A percentile compares a stretch with the other conserved stretches of the same genome.
These are phyloP conservation scores for Lupinus albus DNA, from an alignment of 306 rosid species.

Conservation along the genomic window DNA sequence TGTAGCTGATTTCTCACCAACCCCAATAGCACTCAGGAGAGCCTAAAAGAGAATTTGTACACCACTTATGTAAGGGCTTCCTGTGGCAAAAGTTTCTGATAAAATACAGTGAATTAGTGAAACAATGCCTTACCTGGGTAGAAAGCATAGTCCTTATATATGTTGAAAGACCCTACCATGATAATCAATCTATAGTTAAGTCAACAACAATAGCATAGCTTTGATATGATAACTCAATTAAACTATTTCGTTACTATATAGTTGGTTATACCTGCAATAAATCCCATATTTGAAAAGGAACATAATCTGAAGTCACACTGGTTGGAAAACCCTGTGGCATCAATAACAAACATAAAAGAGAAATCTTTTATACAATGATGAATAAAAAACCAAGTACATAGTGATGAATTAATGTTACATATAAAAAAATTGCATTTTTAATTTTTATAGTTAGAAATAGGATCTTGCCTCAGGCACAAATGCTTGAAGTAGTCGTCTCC, in stretches of 20 bases:
- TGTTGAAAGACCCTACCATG: conserved; percentile 81
- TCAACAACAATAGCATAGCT: conserved; percentile 19
- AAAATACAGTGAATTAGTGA: background rate
- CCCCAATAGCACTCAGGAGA: conserved; percentile 92
- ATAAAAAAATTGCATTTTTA: no score
- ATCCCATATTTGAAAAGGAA: conserved; percentile 95
- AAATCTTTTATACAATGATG: no score
- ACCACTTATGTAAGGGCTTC: conserved; percentile 5
- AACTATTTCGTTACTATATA: background rate
- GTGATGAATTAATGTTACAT: no score
- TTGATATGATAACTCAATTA: conserved; percentile 22
- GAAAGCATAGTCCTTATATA: conserved; percentile 97
- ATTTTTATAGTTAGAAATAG: background rate
- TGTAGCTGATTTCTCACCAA: conserved; percentile 96
- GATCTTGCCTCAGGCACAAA: conserved; percentile 90
- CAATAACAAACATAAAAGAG: no score
- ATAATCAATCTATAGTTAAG: conserved; percentile 29
- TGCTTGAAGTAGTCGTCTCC: conserved; percentile 80
- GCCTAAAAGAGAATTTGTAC: conserved; percentile 56
- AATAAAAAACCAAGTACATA: no score
- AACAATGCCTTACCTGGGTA: conserved; percentile 70
- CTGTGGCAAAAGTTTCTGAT: background rate
- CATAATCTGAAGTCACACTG: conserved; percentile 93
- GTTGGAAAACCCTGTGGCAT: conserved; percentile 81
- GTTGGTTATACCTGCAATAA: conserved; percentile 63